Percentiles rank a stretch among this genome's conserved stretches.
These are phyloP conservation scores for Fusarium piperis DNA, from an alignment of 2,329 filamentous ascomycete genomes.

Conservation along the genomic window DNA sequence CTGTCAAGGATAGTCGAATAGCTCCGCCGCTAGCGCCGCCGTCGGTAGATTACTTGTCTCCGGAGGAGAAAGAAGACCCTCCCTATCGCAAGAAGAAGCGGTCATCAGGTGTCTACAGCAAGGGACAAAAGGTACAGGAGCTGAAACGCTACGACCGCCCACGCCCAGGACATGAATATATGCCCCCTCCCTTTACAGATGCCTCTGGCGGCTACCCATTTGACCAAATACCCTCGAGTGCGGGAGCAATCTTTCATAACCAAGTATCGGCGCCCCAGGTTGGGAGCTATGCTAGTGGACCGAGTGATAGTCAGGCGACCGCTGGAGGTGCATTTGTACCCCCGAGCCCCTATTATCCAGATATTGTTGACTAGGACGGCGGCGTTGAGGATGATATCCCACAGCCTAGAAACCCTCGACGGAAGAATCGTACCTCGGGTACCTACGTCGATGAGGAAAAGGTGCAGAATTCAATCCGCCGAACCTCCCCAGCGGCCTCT, in stretches of 20 bases:
- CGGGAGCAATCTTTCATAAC: not conserved
- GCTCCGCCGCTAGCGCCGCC: not conserved
- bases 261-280: not conserved
- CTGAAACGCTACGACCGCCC: constrained; percentile 44
- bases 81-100: constrained; percentile 40
- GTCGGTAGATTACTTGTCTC: not conserved
- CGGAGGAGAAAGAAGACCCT: not conserved
- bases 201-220: not conserved
- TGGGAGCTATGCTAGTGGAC: not conserved
- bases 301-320: not conserved
- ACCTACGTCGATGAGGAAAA: not conserved
- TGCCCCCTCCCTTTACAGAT: not conserved
- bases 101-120: constrained; percentile 51
- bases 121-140: constrained; percentile 49
- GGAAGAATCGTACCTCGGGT: not conserved
- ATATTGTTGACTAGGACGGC: too few species aligned
- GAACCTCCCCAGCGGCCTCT: not conserved
- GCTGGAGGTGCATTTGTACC: too few species aligned
- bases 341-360: not conserved
- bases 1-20: not conserved
- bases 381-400: too few species aligned
- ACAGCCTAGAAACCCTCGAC: not conserved
- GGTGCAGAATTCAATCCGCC: not conserved
- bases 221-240: not conserved
- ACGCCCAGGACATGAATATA: constrained; percentile 6